Evolutionary conservation across 2,329 filamentous ascomycete species (phyloP).

Genomic region (Allantophomopsis lycopodina): DNA sequence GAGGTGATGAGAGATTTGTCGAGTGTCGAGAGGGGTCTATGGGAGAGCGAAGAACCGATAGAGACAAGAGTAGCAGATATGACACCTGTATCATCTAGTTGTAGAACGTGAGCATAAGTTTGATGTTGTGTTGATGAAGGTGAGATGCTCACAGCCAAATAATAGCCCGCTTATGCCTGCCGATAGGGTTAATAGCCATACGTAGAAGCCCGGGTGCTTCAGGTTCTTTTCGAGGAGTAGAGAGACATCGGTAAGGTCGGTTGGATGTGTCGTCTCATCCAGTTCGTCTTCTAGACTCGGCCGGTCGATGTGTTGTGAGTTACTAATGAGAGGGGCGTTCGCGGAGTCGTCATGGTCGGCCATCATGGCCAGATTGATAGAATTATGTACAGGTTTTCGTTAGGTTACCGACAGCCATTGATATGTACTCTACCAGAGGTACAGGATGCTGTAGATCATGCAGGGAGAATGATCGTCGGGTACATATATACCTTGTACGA

Average conservation of each 20-base stretch:
- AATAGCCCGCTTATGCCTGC: constrained; percentile 54
- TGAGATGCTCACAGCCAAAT: constrained; percentile 42
- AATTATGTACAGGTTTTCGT: no score
- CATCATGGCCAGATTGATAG: no score
- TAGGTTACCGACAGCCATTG: no score
- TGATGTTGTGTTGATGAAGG: constrained; percentile 2
- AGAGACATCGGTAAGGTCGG: constrained; percentile 7
- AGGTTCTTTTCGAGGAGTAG: constrained; percentile 16
- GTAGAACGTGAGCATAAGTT: neutral
- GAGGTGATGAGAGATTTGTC: constrained; percentile 61
- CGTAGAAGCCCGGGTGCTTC: constrained; percentile 27
- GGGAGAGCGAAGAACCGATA: constrained; percentile 43
- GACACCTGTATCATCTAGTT: constrained; percentile 49
- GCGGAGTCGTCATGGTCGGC: no score
- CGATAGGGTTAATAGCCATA: constrained; percentile 48
- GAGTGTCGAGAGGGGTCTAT: constrained; percentile 40
- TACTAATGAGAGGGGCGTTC: no score
- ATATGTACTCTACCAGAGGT: no score
- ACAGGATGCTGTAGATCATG: no score
- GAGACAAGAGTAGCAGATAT: constrained; percentile 57
- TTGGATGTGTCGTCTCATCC: no score
- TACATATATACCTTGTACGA: no score
- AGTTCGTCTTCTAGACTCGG: no score
- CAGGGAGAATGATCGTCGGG: no score
- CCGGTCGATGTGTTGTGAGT: no score